phyloP scores from a whole-genome alignment of 176 grass and related monocot species.

The Bolboschoenus planiculmis region DNA sequence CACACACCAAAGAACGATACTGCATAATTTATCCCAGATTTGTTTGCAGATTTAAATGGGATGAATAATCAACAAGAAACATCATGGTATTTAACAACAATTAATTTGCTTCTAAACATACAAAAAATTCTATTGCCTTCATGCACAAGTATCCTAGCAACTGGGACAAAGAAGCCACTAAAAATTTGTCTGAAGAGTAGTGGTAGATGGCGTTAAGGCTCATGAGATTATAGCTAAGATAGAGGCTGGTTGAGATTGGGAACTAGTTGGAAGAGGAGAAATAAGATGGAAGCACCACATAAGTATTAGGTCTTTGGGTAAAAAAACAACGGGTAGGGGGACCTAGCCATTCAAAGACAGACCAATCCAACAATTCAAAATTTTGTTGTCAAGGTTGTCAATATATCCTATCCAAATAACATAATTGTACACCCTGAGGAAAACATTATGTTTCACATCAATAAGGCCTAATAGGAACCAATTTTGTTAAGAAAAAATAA shows the following conservation, averaged over 20 bases:
- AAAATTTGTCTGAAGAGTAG: not conserved
- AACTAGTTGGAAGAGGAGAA: not conserved
- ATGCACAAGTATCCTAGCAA: not conserved
- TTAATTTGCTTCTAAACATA: not conserved
- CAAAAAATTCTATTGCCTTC: not conserved
- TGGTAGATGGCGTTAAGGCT: not conserved
- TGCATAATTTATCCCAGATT: not conserved
- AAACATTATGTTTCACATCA: not conserved
- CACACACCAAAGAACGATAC: not conserved
- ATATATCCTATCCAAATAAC: not conserved
- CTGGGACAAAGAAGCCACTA: not conserved
- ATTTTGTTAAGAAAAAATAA: not conserved
- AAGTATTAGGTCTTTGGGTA: not conserved
- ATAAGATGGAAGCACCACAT: not conserved
- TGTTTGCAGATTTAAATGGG: not conserved
- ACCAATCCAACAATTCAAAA: not conserved
- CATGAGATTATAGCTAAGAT: not conserved
- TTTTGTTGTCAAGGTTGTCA: not conserved
- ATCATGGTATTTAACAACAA: not conserved
- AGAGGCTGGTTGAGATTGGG: not conserved
- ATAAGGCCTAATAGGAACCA: not conserved
- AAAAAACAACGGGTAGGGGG: not conserved
- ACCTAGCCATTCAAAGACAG: not conserved
- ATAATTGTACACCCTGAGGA: not conserved
- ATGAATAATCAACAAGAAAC: not conserved